Evolutionary conservation across 2,329 filamentous ascomycete species (phyloP).

Genomic region (Hymenoscyphus scutula): DNA sequence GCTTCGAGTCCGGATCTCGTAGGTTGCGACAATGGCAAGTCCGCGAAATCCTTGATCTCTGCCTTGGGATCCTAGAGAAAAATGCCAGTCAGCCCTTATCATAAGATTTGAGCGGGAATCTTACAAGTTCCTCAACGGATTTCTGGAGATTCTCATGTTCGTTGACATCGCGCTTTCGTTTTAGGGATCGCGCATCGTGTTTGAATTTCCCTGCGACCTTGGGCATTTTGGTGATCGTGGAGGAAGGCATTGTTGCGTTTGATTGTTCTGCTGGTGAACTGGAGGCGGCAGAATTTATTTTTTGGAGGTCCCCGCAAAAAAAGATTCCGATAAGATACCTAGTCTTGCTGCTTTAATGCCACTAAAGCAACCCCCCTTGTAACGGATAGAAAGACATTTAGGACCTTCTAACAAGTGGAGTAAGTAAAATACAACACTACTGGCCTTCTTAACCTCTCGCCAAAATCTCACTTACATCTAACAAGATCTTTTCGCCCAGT

Average conservation of each 20-base stretch:
- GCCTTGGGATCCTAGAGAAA: conserved; percentile 32
- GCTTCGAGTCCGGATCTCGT: conserved; percentile 77
- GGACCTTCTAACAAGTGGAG: no score
- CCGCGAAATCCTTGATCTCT: conserved; percentile 64
- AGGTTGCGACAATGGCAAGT: conserved; percentile 80
- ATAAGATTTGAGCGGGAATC: conserved; percentile 8
- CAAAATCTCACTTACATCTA: no score
- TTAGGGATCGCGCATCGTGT: conserved; percentile 29
- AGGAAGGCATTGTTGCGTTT: conserved; percentile 29
- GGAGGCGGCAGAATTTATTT: conserved; percentile 18
- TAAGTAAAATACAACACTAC: no score
- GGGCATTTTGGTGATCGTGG: conserved; percentile 24
- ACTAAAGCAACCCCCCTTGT: not conserved
- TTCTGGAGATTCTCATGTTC: conserved; percentile 34
- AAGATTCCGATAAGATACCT: not conserved
- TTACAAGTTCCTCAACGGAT: conserved; percentile 34
- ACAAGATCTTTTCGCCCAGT: no score
- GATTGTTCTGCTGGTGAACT: conserved; percentile 13
- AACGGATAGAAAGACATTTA: no score
- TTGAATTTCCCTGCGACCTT: conserved; percentile 25
- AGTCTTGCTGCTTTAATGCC: not conserved
- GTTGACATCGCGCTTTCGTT: conserved; percentile 35
- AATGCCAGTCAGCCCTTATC: conserved; percentile 16
- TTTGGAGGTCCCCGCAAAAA: not conserved
- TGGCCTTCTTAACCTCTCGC: no score